Conservation (phyloP, 441 rosid genomes). For the Erodium texanum region DNA sequence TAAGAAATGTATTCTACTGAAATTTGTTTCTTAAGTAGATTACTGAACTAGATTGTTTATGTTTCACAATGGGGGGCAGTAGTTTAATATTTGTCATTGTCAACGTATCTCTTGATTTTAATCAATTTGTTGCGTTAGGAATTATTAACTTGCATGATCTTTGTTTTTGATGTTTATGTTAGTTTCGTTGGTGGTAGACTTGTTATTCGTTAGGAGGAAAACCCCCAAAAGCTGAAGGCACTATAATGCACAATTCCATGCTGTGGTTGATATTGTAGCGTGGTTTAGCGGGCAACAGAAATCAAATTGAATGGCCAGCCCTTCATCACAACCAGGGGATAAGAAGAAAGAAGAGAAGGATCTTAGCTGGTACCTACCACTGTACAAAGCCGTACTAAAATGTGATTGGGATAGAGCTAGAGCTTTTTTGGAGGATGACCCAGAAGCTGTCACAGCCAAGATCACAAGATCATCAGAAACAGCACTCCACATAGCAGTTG, state of each 20-base stretch:
- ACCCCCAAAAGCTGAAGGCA: background rate
- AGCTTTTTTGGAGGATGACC: background rate
- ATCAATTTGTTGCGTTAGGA: too few species aligned
- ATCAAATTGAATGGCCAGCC: background rate
- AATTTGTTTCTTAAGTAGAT: background rate
- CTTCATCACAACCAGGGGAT: background rate
- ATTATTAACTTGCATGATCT: background rate
- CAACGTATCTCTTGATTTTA: background rate
- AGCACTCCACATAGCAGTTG: constrained; percentile 1
- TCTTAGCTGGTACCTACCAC: background rate
- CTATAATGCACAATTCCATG: background rate
- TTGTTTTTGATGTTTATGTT: background rate
- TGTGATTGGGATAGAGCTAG: background rate
- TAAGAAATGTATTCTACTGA: too few species aligned
- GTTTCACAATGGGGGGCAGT: background rate
- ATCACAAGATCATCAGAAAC: constrained; percentile 2
- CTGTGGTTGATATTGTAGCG: background rate
- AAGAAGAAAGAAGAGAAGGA: constrained; percentile 1
- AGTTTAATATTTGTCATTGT: background rate
- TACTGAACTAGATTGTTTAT: background rate
- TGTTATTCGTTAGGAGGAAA: background rate
- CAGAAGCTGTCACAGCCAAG: background rate
- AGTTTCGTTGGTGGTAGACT: background rate
- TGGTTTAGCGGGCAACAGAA: too few species aligned
- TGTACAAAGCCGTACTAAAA: background rate